Percentiles rank a stretch among this genome's conserved stretches.
These are phyloP conservation scores for Stephania cephalantha DNA, from an alignment of 164 flowering plant species.

Conservation along the genomic window DNA sequence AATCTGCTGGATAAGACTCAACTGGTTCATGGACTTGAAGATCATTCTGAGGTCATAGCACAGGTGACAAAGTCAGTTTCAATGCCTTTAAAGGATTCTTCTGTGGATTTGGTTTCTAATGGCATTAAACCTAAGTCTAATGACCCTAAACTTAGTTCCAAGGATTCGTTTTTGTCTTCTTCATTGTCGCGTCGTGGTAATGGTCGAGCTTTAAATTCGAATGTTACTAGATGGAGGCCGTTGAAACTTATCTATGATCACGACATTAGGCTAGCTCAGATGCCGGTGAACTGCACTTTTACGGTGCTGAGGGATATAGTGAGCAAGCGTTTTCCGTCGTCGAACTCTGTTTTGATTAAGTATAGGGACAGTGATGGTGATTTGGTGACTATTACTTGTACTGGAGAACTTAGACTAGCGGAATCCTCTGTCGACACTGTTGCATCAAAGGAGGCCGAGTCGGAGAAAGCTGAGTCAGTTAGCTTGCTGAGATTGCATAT, in stretches of 20 bases:
- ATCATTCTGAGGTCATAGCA: conserved; percentile 45
- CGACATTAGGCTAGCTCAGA: conserved; percentile 85
- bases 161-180: conserved; percentile 24
- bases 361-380: conserved; percentile 91
- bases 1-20: conserved; percentile 48
- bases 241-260: conserved; percentile 94
- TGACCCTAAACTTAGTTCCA: conserved; percentile 13
- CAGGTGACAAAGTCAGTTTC: conserved; percentile 44
- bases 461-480: conserved; percentile 33
- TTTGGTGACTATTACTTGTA: conserved; percentile 82
- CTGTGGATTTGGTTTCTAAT: conserved; percentile 14
- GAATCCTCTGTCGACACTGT: conserved; percentile 54
- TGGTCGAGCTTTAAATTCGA: conserved; percentile 17
- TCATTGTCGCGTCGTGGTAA: conserved; percentile 13
- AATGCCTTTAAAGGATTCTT: conserved; percentile 50
- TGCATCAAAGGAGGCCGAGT: conserved; percentile 36
- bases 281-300: conserved; percentile 81
- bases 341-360: conserved; percentile 82
- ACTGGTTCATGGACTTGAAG: conserved; percentile 25
- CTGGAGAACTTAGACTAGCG: conserved; percentile 78
- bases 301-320: conserved; percentile 72
- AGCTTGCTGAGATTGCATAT: conserved; percentile 75
- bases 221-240: conserved; percentile 49
- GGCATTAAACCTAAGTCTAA: background rate
- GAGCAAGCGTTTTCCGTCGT: conserved; percentile 65